These are phyloP conservation scores for Aspergillus fischeri DNA, from an alignment of 2,329 filamentous ascomycete genomes.

Conservation along the genomic window DNA sequence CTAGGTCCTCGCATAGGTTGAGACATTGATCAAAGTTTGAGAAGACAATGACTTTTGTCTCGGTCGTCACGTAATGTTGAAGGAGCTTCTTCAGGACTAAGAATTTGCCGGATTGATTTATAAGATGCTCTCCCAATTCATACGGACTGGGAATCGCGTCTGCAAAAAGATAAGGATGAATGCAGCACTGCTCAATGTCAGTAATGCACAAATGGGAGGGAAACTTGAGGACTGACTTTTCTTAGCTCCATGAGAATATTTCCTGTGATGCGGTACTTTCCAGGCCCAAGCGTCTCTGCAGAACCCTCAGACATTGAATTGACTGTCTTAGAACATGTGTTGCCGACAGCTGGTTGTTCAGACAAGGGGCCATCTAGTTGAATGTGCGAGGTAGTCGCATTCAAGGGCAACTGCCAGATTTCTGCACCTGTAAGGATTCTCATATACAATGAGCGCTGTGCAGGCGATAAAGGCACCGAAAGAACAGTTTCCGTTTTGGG, in stretches of 20 bases:
- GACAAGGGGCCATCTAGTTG: neutral
- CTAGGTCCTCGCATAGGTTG: conserved; percentile 50
- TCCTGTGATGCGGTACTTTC: conserved; percentile 29
- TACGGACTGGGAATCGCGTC: conserved; percentile 42
- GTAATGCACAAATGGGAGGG: neutral
- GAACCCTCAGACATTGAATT: neutral
- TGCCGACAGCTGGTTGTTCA: conserved; percentile 36
- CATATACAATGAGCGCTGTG: conserved; percentile 58
- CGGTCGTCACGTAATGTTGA: conserved; percentile 16
- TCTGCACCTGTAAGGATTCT: conserved; percentile 54
- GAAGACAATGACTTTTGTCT: conserved; percentile 53
- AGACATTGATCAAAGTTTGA: conserved; percentile 52
- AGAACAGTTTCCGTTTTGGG: conserved; percentile 55
- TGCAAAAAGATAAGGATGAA: conserved; percentile 51
- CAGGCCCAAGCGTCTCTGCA: neutral
- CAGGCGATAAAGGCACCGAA: conserved; percentile 54
- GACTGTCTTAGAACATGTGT: neutral
- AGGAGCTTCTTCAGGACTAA: conserved; percentile 49
- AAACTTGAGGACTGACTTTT: conserved; percentile 29
- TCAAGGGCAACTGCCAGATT: conserved; percentile 40
- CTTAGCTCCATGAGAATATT: conserved; percentile 55
- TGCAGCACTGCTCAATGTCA: conserved; percentile 39
- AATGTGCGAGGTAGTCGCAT: conserved; percentile 22
- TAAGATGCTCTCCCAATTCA: conserved; percentile 44
- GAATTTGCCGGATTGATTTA: conserved; percentile 53